Conservation (phyloP, 208 protist species). For the Acanthamoeba divionensis region DNA sequence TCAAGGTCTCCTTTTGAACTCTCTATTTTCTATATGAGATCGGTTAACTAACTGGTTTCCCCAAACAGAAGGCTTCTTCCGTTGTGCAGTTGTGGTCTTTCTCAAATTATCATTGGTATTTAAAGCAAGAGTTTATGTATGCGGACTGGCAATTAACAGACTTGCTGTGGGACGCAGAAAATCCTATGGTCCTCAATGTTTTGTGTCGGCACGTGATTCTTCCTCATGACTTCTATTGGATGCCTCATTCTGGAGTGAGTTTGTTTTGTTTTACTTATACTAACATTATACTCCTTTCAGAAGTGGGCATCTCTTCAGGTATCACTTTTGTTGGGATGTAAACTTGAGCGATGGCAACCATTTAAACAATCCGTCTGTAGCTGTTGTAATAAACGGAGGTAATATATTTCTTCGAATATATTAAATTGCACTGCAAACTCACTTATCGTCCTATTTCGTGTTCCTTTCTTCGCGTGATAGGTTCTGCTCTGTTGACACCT, state of each 20-base stretch:
- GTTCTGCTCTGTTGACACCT: conserved; percentile 60
- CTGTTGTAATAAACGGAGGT: conserved; percentile 68
- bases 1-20: neutral
- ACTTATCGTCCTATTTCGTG: neutral
- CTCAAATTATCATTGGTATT: conserved; percentile 76
- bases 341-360: conserved; percentile 1
- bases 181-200: conserved; percentile 27
- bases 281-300: neutral
- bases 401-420: neutral
- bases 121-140: conserved; percentile 65
- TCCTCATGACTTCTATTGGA: neutral
- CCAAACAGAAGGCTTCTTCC: neutral
- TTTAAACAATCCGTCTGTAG: neutral
- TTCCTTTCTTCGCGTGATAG: neutral
- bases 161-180: conserved; percentile 51
- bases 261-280: too few species aligned
- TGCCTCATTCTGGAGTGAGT: too few species aligned
- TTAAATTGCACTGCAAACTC: neutral
- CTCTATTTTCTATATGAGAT: neutral
- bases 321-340: conserved; percentile 33
- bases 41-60: neutral
- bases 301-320: conserved; percentile 19
- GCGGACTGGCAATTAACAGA: neutral
- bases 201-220: neutral
- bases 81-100: conserved; percentile 63